These are phyloP conservation scores for Psilocybe subaeruginosa DNA, from an alignment of 768 basidiomycete genomes.

Conservation along the genomic window DNA sequence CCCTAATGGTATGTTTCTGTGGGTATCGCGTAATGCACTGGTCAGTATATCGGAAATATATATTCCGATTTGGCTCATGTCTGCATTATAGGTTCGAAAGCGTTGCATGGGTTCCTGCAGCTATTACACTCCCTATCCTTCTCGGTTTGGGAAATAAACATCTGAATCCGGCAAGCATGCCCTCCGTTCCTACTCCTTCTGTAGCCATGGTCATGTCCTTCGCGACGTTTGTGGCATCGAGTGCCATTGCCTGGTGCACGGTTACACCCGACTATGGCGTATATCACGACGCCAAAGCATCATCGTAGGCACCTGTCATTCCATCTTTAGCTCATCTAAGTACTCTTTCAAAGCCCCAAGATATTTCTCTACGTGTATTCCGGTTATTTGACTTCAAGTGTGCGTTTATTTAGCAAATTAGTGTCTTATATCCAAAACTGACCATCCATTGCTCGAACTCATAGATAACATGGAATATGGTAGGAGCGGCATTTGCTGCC, in stretches of 20 bases:
- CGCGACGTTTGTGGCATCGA: slow-evolving; percentile 38
- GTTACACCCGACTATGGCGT: slow-evolving; percentile 49
- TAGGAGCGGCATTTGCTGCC: slow-evolving; percentile 71
- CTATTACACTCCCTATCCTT: slow-evolving; percentile 63
- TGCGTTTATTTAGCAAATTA: slow-evolving; percentile 31
- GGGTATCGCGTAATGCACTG: slow-evolving; percentile 65
- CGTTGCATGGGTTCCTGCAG: slow-evolving; percentile 68
- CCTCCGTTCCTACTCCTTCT: slow-evolving; percentile 29
- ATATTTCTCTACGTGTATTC: slow-evolving; percentile 69
- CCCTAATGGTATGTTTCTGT: slow-evolving; percentile 49
- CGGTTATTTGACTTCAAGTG: slow-evolving; percentile 65
- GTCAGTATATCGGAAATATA: slow-evolving; percentile 33
- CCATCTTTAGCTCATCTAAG: background rate
- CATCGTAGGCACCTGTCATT: slow-evolving; percentile 23
- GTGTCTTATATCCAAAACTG: background rate
- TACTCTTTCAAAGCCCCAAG: slow-evolving; percentile 38
- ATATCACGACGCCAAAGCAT: slow-evolving; percentile 37
- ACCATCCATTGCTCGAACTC: slow-evolving; percentile 22
- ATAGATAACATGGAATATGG: slow-evolving; percentile 45
- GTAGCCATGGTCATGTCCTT: slow-evolving; percentile 37
- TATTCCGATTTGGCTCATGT: background rate
- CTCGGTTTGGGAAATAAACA: slow-evolving; percentile 68
- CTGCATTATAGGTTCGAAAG: slow-evolving; percentile 46
- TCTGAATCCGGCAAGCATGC: slow-evolving; percentile 38
- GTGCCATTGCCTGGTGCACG: slow-evolving; percentile 43